Conservation (phyloP, 2,329 filamentous ascomycete genomes). For the Sarocladium strictum region DNA sequence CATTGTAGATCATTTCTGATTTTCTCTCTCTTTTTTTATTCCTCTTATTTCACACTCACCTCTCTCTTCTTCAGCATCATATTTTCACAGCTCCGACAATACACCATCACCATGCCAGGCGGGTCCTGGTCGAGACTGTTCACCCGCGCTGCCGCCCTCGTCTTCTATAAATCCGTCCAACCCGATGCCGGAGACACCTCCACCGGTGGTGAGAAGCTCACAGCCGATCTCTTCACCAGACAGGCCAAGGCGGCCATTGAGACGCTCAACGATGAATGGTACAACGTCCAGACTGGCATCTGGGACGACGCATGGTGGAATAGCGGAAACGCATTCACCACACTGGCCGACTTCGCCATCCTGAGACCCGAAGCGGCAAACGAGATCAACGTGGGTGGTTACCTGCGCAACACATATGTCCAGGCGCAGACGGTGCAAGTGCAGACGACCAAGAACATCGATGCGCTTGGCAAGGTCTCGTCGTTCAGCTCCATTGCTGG, state of each 20-base stretch:
- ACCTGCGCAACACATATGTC: slow-evolving; percentile 39
- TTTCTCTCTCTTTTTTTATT: background rate
- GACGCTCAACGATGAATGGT: slow-evolving; percentile 52
- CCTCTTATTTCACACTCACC: background rate
- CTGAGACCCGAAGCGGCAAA: slow-evolving; percentile 28
- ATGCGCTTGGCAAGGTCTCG: slow-evolving; percentile 26
- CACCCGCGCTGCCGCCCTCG: background rate
- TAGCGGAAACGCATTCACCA: slow-evolving; percentile 59
- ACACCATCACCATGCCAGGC: background rate
- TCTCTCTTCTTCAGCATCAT: background rate
- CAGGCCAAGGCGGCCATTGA: slow-evolving; percentile 27
- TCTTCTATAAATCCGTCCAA: slow-evolving; percentile 3
- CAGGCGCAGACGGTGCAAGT: slow-evolving; percentile 36
- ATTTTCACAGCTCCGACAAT: background rate
- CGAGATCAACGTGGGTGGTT: slow-evolving; percentile 30
- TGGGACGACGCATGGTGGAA: slow-evolving; percentile 71
- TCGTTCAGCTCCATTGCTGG: slow-evolving; percentile 31
- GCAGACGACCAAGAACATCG: slow-evolving; percentile 32
- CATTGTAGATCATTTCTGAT: background rate
- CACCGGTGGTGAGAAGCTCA: slow-evolving; percentile 12
- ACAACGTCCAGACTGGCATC: slow-evolving; percentile 52
- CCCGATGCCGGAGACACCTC: slow-evolving; percentile 8
- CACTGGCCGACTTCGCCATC: slow-evolving; percentile 48
- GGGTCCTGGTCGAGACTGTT: slow-evolving; percentile 2
- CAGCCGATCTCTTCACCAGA: slow-evolving; percentile 22